Base-by-base conservation (phyloP, 306 rosid species). In the Luffa acutangula region DNA sequence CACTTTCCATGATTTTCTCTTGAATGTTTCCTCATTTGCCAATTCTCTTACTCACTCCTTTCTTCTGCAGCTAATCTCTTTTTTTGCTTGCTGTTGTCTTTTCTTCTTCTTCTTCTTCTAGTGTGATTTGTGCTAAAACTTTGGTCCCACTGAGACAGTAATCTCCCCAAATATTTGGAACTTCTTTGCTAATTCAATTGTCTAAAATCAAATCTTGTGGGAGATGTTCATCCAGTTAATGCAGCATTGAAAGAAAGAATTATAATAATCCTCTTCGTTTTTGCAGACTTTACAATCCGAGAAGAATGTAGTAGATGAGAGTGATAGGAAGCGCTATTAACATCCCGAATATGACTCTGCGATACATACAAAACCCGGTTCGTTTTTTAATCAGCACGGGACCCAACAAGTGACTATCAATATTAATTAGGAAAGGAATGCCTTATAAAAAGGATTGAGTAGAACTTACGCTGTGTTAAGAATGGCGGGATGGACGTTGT, bases 401-500 rank as follows among this genome's bases (percentile, higher is more conserved):
- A 11, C 8, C 66, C 39, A 60, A 60, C 18, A 4, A 31, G 15
- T n/a, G 5, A 10, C 4, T 18, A 66, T 18, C 43, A 18, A 66
- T 66, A 41, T 41, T 39, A 39, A 17, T 39, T 37, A 9, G 45
- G 1, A 15, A 62, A 3, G 18, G 31, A 60, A 31, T 11, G 33
- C 2, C 5, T 63, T 37, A 15, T 5, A 6, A 17, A 17, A 15
- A 53, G 21, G 0, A 15, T 17, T 14, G 4, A 52, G 7, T 6
- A 1, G 57, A 66, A 85, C 96, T 85, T 80, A 95, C 99, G 58
- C 96, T 3, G 99, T 95, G 87, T 95, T 95, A 3, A 95, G 99
- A 85, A 95, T 91, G 78, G 97, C 85, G 2, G 99, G 99, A 80
- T 95, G 99, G 25, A 95, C 91, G 81, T 95, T 95, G 89, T 95